Base-by-base conservation (phyloP, 768 basidiomycete genomes). In the Galerina marginata region DNA sequence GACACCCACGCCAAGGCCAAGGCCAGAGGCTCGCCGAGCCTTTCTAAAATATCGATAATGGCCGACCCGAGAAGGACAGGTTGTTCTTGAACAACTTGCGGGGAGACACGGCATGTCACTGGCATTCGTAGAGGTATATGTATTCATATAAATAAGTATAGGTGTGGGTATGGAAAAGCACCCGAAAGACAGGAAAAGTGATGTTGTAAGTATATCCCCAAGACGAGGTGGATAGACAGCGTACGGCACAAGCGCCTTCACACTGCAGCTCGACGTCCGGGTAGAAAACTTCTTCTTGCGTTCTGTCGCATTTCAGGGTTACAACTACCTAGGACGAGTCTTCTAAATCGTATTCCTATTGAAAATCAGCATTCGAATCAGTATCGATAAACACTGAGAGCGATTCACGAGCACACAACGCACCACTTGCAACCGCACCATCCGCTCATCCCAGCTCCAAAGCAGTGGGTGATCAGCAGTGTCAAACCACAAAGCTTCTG, bases 191-290 rank as follows among this genome's bases (percentile, higher is more conserved):
- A 10, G 1, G 20, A 36, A 25, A 61, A 7, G 7, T 33, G 29
- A 33, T 33, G 29, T 33, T 7, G 29, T 33, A 4, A 33, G 29
- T 33, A 3, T 5, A 33, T 33, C 29, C 80, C 81, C 79, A 81
- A 84, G 16, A 85, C 75, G 29, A 82, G 49, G 63, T 85, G 83
- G 9, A 83, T 64, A 16, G n/a, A n/a, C n/a, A 81, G 79, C 7
- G 64, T 59, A 50, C 64, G 65, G 46, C 75, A 76, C 9, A 84
- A 63, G 37, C 72, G 68, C 6, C 64, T 80, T 79, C n/a, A 56
- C 79, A 80, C 49, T 82, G 80, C 5, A 77, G 77, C 52, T 80
- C 75, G 37, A 72, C 69, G 59, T 82, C 80, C 0, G 75, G 76
- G 61, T 79, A 85, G 16, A 79, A 78, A 1, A 75, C 61, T 0